Evolutionary conservation across 2,329 filamentous ascomycete species (phyloP).

Genomic region (Colletotrichum sansevieriae): DNA sequence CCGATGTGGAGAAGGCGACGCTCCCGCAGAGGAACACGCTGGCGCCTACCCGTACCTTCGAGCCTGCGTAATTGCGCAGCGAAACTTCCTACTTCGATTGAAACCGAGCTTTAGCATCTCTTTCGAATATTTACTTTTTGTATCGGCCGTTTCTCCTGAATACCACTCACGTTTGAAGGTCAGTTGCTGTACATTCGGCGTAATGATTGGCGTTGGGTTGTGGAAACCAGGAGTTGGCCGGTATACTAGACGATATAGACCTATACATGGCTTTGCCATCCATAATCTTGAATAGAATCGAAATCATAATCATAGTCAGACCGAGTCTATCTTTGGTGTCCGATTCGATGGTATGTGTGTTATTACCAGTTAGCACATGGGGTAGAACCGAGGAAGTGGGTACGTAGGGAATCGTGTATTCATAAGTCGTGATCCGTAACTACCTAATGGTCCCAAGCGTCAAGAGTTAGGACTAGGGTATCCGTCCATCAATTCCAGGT

Average conservation of each 20-base stretch:
- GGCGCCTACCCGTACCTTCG: conserved; percentile 26
- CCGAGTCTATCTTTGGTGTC: neutral
- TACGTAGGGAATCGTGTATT: conserved; percentile 14
- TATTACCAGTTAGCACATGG: too few species aligned
- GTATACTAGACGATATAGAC: conserved; percentile 9
- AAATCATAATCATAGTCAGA: neutral
- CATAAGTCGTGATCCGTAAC: conserved; percentile 32
- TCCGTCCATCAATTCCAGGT: conserved; percentile 5
- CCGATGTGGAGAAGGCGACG: conserved; percentile 55
- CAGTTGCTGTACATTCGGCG: conserved; percentile 16
- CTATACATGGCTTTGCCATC: conserved; percentile 17
- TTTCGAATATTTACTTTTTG: neutral
- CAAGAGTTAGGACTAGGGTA: conserved; percentile 13
- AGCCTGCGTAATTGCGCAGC: conserved; percentile 21
- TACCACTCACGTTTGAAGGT: neutral
- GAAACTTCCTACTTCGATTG: too few species aligned
- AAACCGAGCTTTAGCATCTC: neutral
- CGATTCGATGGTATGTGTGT: neutral
- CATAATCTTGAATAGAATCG: conserved; percentile 10
- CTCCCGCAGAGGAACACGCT: conserved; percentile 41
- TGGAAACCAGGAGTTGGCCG: neutral
- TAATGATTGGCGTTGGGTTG: conserved; percentile 14
- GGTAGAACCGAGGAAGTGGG: neutral
- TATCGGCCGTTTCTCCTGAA: neutral
- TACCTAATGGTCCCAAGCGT: neutral